Percentiles rank a stretch among this genome's conserved stretches.
Evolutionary conservation across 1,284 basidiomycete genomes (phyloP).

Genomic region (Trichosporon asahii): DNA sequence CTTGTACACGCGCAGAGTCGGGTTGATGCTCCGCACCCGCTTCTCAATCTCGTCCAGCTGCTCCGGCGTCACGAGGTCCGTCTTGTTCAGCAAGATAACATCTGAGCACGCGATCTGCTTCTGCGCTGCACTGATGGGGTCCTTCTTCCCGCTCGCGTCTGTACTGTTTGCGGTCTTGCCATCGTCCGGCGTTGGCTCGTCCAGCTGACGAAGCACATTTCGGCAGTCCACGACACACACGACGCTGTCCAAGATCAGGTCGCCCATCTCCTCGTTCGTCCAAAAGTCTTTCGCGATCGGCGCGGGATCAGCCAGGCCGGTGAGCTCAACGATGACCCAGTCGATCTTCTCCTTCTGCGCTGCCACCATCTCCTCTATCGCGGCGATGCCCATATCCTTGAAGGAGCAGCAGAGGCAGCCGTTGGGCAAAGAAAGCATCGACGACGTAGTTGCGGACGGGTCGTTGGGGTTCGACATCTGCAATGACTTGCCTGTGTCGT

Average conservation of each 20-base stretch:
- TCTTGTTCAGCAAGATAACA: constrained; percentile 84
- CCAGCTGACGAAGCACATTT: constrained; percentile 62
- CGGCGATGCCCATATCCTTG: constrained; percentile 82
- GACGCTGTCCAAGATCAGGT: constrained; percentile 77
- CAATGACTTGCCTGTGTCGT: constrained; percentile 35
- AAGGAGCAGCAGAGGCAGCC: constrained; percentile 93
- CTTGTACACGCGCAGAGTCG: constrained; percentile 66
- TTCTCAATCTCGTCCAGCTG: constrained; percentile 55
- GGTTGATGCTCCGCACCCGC: constrained; percentile 66
- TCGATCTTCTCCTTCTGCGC: constrained; percentile 71
- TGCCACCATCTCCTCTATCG: constrained; percentile 72
- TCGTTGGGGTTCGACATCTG: constrained; percentile 59
- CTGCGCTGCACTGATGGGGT: constrained; percentile 62
- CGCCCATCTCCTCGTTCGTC: constrained; percentile 83
- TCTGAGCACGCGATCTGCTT: constrained; percentile 88
- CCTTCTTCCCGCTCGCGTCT: not conserved
- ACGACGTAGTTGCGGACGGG: constrained; percentile 37
- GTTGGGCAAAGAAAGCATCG: constrained; percentile 79
- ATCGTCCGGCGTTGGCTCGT: constrained; percentile 33
- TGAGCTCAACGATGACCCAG: constrained; percentile 88
- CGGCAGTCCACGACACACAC: constrained; percentile 86
- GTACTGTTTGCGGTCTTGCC: not conserved
- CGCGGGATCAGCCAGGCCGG: constrained; percentile 72
- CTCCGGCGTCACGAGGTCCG: constrained; percentile 62
- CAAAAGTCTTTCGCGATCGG: constrained; percentile 86